These are phyloP conservation scores for Solanum medicagineum DNA, from an alignment of 257 asterid species.

Conservation along the genomic window DNA sequence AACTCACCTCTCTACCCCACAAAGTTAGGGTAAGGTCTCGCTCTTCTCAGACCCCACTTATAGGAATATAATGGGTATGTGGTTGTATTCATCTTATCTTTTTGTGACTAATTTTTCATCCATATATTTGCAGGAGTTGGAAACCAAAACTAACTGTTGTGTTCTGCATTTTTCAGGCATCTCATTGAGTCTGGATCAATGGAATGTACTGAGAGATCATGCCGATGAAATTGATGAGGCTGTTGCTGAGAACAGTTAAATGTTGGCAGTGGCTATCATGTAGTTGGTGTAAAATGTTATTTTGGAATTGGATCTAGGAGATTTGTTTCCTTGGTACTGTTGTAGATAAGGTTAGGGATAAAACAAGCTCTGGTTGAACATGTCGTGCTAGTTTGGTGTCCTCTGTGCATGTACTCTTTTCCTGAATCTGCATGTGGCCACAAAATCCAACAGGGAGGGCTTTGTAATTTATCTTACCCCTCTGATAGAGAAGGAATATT, in stretches of 20 bases:
- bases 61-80: neutral
- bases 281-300: neutral
- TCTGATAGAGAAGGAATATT: conserved; percentile 60
- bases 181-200: conserved; percentile 73
- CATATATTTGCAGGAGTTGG: neutral
- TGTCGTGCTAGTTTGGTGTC: neutral
- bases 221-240: conserved; percentile 66
- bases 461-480: conserved; percentile 28
- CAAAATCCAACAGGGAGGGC: too few species aligned
- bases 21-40: neutral
- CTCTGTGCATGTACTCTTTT: neutral
- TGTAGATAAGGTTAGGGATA: neutral
- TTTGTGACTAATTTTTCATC: neutral
- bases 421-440: neutral
- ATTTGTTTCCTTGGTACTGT: neutral
- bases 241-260: conserved; percentile 28
- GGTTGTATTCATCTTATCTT: neutral
- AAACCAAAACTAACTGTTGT: neutral
- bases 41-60: neutral
- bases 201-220: conserved; percentile 67
- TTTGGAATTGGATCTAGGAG: neutral
- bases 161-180: conserved; percentile 33
- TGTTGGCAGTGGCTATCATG: neutral
- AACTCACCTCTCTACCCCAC: neutral
- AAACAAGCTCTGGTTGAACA: neutral